A percentile compares a stretch with the other conserved stretches of the same genome.
phyloP scores from a whole-genome alignment of 495 filamentous ascomycete species.

The Penicillium lagena region DNA sequence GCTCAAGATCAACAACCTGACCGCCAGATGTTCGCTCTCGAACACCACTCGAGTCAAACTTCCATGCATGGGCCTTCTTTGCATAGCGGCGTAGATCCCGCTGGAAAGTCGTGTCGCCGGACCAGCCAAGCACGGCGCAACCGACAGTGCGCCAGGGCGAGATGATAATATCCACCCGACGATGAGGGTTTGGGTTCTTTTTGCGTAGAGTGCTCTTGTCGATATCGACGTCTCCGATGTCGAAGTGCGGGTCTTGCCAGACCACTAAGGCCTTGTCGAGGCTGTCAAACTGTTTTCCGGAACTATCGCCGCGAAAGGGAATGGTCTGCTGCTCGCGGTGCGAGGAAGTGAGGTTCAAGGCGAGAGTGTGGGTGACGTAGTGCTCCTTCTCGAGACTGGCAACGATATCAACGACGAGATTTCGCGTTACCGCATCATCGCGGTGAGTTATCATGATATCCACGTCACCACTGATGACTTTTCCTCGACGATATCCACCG shows the following conservation, averaged over 20 bases:
- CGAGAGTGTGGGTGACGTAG: constrained; percentile 80
- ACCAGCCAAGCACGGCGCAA: constrained; percentile 85
- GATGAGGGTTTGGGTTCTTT: constrained; percentile 62
- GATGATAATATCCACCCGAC: constrained; percentile 90
- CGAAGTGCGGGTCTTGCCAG: constrained; percentile 73
- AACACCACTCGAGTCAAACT: constrained; percentile 88
- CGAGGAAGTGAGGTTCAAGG: constrained; percentile 56
- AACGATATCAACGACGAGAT: constrained; percentile 64
- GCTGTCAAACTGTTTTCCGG: constrained; percentile 56
- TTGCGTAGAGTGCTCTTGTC: not conserved
- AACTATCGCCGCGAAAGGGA: constrained; percentile 37
- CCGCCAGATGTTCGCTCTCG: constrained; percentile 57
- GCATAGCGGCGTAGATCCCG: constrained; percentile 77
- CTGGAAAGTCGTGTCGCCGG: constrained; percentile 82
- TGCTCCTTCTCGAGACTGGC: constrained; percentile 56
- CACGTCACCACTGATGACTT: constrained; percentile 67
- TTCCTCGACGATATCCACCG: constrained; percentile 82
- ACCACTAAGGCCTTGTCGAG: constrained; percentile 90
- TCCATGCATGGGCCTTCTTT: constrained; percentile 65
- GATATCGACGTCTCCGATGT: not conserved
- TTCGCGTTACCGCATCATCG: constrained; percentile 55
- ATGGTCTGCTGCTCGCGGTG: constrained; percentile 65
- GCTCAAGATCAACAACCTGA: constrained; percentile 59
- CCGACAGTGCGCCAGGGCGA: constrained; percentile 82
- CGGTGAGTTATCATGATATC: constrained; percentile 82